phyloP scores from a whole-genome alignment of 2,329 filamentous ascomycete genomes.

The Tolypocladium cylindrosporum region DNA sequence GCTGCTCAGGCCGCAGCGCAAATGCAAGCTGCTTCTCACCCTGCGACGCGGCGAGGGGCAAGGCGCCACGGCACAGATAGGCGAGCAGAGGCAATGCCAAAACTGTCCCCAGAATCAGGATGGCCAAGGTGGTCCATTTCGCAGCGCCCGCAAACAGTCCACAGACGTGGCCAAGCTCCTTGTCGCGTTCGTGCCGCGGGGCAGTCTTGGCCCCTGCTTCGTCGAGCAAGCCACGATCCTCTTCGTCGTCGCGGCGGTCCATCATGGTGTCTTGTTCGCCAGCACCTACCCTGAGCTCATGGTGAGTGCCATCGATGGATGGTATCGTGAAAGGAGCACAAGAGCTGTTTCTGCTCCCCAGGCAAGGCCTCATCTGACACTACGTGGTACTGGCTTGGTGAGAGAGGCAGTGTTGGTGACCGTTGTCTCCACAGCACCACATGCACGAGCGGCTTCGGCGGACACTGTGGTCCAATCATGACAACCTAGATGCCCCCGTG shows the following conservation, averaged over 20 bases:
- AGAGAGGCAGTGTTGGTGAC: neutral
- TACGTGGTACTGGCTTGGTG: neutral
- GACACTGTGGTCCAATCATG: neutral
- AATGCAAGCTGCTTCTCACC: slow-evolving; percentile 7
- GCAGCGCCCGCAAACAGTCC: neutral
- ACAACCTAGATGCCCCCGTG: neutral
- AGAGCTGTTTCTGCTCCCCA: neutral
- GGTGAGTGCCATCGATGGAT: neutral
- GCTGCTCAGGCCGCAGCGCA: slow-evolving; percentile 6
- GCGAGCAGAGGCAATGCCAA: slow-evolving; percentile 3
- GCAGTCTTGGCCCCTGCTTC: neutral
- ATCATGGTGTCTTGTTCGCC: neutral
- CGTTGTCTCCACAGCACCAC: neutral
- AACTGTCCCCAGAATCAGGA: neutral
- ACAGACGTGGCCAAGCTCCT: neutral
- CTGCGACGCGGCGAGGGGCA: neutral
- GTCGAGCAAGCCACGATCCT: slow-evolving; percentile 3
- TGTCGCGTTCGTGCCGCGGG: no score
- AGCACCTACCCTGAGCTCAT: neutral
- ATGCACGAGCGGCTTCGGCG: neutral
- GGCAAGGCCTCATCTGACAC: neutral
- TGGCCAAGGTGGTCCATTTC: neutral
- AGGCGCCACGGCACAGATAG: neutral
- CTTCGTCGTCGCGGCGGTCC: slow-evolving; percentile 1
- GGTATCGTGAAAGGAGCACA: neutral